Evolutionary conservation across 2,329 filamentous ascomycete genomes (phyloP), one percentile per base, ranked within the genome.

Genomic region (Zymoseptoria pseudotritici): DNA sequence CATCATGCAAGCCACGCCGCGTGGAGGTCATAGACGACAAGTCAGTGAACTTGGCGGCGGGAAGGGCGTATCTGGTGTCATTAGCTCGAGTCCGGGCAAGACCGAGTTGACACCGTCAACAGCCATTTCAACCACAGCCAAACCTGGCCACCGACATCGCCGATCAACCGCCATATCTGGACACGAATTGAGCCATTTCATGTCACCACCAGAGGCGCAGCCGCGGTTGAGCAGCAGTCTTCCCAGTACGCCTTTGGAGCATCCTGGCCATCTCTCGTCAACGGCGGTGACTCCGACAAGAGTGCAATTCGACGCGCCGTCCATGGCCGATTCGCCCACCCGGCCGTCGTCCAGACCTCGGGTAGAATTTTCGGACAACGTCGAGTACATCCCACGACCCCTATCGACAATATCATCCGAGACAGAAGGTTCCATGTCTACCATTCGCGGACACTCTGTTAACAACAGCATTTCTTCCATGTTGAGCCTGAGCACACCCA

Each of bases 31-130:
- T 71, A 83, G 87, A 68, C 84, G 92, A 69, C 89, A 89, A 57
- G 88, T 86, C 26, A 96, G 91, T 72, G 91, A 96, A 72, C 91
- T 95, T 69, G 89, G 95, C 53, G 90, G 90, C 46, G 89, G 88
- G 7, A 88, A 87, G 67, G 77, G 79, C 69, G 70, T 75, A 76
- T 82, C 65, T 78, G 84, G 67, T 74, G 80, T 74, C 77, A 80
- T 89, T 76, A 89, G 84, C 73, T 83, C 84, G 11, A 91, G 86
- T 68, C 86, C 88, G 26, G 88, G 86, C 10, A 90, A 86, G 57
- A 81, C 26, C 26, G 36, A 46, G 36, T 17, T 46, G 36, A 46
- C 17, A 7, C 36, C 36, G 17, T 17, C 85, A 5, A 82, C 83
- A 64, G 73, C 80, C 7, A 80, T 86, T 8, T 83, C 85, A 55